Evolutionary conservation across 164 flowering plant species (phyloP).

Genomic region (Aristolochia fimbriata): DNA sequence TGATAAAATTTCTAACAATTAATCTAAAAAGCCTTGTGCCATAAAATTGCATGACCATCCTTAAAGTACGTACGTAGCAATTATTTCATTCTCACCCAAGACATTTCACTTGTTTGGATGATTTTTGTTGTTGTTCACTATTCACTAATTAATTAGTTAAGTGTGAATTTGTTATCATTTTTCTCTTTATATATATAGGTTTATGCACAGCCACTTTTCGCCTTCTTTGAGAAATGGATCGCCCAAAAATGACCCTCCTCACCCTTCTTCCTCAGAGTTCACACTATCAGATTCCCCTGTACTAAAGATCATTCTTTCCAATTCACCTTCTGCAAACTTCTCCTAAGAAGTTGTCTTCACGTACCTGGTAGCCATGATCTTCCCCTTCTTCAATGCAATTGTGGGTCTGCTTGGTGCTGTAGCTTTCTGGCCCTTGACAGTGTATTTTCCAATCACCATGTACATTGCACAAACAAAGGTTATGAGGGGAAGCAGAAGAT

Average conservation of each 20-base stretch:
- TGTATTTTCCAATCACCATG: slow-evolving; percentile 30
- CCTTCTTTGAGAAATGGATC: slow-evolving; percentile 9
- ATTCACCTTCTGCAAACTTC: slow-evolving; percentile 19
- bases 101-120: too few relatives aligned
- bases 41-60: too few relatives aligned
- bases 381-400: slow-evolving; percentile 42
- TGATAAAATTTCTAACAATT: too few relatives aligned
- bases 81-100: too few relatives aligned
- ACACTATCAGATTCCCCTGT: slow-evolving; percentile 10
- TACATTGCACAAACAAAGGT: slow-evolving; percentile 23
- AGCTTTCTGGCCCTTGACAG: slow-evolving; percentile 6
- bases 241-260: slow-evolving; percentile 7
- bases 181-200: too few relatives aligned
- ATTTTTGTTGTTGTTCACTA: neutral
- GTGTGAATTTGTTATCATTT: neutral
- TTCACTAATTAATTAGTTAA: neutral
- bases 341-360: slow-evolving; percentile 21
- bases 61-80: too few relatives aligned
- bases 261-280: slow-evolving; percentile 1
- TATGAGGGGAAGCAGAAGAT: slow-evolving; percentile 15
- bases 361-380: slow-evolving; percentile 25
- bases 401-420: slow-evolving; percentile 26
- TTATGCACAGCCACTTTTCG: slow-evolving; percentile 14
- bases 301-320: neutral
- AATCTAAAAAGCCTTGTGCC: too few relatives aligned